Evolutionary conservation across 2,329 filamentous ascomycete genomes (phyloP).

Genomic region (Lachnellula hyalina): DNA sequence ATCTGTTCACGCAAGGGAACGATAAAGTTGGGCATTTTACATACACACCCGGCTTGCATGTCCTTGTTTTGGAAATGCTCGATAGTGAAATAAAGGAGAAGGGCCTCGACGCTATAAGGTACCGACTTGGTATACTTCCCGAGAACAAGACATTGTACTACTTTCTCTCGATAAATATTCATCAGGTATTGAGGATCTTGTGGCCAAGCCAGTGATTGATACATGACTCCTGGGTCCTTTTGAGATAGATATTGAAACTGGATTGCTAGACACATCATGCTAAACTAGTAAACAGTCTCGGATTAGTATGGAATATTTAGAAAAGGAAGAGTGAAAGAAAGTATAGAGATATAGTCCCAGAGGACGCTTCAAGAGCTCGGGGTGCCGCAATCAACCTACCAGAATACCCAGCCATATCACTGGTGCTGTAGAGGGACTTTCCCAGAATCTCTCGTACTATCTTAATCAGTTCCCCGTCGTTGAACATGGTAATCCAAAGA

Average conservation of each 20-base stretch:
- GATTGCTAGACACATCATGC: conserved; percentile 14
- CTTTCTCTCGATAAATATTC: conserved; percentile 42
- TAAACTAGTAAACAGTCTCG: conserved; percentile 19
- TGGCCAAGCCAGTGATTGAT: not conserved
- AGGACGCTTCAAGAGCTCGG: not conserved
- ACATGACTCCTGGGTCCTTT: not conserved
- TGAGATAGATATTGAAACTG: conserved; percentile 31
- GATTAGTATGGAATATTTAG: not conserved
- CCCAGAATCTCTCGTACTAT: conserved; percentile 25
- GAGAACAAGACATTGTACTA: conserved; percentile 44
- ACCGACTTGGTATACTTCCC: conserved; percentile 45
- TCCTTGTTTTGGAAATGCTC: conserved; percentile 46
- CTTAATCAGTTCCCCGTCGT: not conserved
- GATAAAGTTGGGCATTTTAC: no score
- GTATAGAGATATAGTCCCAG: not conserved
- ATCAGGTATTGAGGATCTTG: conserved; percentile 35
- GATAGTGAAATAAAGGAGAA: conserved; percentile 46
- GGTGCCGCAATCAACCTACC: not conserved
- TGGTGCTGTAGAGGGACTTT: conserved; percentile 23
- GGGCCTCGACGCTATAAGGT: conserved; percentile 42
- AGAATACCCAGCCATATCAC: conserved; percentile 47
- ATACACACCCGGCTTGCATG: conserved; percentile 32
- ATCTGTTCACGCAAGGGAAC: no score
- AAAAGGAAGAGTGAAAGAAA: not conserved
- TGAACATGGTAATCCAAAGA: conserved; percentile 5